These are phyloP conservation scores for Cordia subcordata DNA, from an alignment of 257 asterid genomes.

Conservation along the genomic window DNA sequence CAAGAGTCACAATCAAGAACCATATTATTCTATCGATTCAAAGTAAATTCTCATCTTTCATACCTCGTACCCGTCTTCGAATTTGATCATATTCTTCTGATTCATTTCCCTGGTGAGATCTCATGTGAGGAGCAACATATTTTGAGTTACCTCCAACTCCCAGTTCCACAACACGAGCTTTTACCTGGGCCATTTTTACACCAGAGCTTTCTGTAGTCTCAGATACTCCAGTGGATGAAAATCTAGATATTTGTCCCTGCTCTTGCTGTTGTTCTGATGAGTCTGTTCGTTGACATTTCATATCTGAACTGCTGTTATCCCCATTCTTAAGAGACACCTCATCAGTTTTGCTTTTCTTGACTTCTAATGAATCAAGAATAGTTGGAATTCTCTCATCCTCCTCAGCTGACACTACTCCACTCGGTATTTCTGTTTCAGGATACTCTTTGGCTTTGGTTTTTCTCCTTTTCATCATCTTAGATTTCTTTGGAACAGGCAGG, in stretches of 20 bases:
- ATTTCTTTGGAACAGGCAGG: conserved; percentile 21
- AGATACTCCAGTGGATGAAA: conserved; percentile 17
- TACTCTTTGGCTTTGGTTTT: conserved; percentile 40
- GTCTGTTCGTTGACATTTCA: conserved; percentile 10
- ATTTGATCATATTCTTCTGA: conserved; percentile 66
- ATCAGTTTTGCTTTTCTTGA: conserved; percentile 16
- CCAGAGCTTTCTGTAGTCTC: conserved; percentile 18
- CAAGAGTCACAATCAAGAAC: conserved; percentile 10
- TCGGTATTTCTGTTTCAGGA: conserved; percentile 29
- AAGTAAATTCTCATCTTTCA: conserved; percentile 10
- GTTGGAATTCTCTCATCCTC: conserved; percentile 51
- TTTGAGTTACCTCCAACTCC: conserved; percentile 23
- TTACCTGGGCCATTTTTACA: conserved; percentile 19
- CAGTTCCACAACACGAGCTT: conserved; percentile 17
- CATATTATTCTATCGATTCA: background rate
- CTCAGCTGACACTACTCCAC: conserved; percentile 26
- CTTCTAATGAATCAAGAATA: conserved; percentile 21
- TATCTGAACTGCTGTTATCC: conserved; percentile 8
- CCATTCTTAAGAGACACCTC: conserved; percentile 10
- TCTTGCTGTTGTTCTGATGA: conserved; percentile 21
- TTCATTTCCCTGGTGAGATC: conserved; percentile 48
- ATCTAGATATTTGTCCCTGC: conserved; percentile 24
- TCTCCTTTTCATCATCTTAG: conserved; percentile 27
- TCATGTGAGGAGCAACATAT: conserved; percentile 70
- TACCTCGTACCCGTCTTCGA: conserved; percentile 72